phyloP scores from a whole-genome alignment of 1,284 basidiomycete genomes.

The Trametes hirsuta region DNA sequence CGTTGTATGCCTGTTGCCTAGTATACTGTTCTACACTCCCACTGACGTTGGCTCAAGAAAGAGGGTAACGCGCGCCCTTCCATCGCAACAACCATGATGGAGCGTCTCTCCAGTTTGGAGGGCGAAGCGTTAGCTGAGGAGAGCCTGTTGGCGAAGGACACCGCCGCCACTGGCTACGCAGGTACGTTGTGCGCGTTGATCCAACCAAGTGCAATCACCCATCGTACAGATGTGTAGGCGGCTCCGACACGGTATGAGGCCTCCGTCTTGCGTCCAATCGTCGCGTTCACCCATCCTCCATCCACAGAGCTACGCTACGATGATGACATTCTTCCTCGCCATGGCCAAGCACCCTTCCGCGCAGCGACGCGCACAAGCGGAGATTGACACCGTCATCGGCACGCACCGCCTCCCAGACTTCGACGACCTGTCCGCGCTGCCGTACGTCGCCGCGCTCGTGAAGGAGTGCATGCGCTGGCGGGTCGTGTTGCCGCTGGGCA shows the following conservation, averaged over 20 bases:
- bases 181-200: too few relatives aligned
- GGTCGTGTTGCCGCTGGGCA: slow-evolving; percentile 20
- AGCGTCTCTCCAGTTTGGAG: too few relatives aligned
- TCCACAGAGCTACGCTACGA: slow-evolving; percentile 15
- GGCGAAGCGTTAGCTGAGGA: too few relatives aligned
- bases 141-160: too few relatives aligned
- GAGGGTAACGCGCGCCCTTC: too few relatives aligned
- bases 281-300: neutral
- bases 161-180: too few relatives aligned
- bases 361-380: slow-evolving; percentile 34
- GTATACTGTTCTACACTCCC: too few relatives aligned
- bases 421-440: slow-evolving; percentile 30
- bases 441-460: slow-evolving; percentile 36
- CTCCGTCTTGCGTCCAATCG: neutral
- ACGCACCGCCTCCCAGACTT: slow-evolving; percentile 35
- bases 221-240: neutral
- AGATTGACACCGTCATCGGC: slow-evolving; percentile 38
- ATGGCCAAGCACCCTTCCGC: slow-evolving; percentile 36
- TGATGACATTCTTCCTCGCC: slow-evolving; percentile 32
- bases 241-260: neutral
- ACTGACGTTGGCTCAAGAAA: too few relatives aligned
- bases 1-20: neutral
- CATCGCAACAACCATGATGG: too few relatives aligned
- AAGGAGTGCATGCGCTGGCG: slow-evolving; percentile 41
- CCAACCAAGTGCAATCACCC: too few relatives aligned